These are phyloP conservation scores for Plectranthus barbatus DNA, from an alignment of 257 asterid genomes.

Conservation along the genomic window DNA sequence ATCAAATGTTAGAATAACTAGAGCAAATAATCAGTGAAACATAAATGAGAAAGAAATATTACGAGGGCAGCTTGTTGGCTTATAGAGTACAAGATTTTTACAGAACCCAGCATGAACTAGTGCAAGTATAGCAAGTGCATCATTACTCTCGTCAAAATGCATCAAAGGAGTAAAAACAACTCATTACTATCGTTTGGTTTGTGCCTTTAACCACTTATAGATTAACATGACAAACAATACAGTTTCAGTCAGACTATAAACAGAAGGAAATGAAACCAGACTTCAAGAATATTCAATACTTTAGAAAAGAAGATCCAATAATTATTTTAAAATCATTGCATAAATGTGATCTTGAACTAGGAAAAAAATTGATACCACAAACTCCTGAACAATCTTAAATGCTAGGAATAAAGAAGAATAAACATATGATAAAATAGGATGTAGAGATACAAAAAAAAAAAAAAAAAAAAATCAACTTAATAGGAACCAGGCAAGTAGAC, in stretches of 20 bases:
- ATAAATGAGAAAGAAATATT: constrained; percentile 3
- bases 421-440: neutral
- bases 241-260: neutral
- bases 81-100: constrained; percentile 5
- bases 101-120: constrained; percentile 7
- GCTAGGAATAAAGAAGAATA: neutral
- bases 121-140: neutral
- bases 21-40: constrained; percentile 7
- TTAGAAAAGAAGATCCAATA: neutral
- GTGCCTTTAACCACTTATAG: neutral
- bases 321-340: neutral
- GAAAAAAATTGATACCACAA: neutral
- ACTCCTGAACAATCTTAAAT: constrained; percentile 6
- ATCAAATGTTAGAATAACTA: constrained; percentile 9
- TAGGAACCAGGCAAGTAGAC: neutral
- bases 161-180: no score
- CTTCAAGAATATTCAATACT: neutral
- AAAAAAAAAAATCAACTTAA: neutral
- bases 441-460: constrained; percentile 4
- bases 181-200: no score
- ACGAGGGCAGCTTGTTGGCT: neutral
- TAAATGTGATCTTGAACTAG: neutral
- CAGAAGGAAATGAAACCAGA: neutral
- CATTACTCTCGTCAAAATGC: neutral
- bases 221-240: neutral